Evolutionary conservation across 2,329 filamentous ascomycete genomes (phyloP).

Genomic region (Neobulgaria alba): DNA sequence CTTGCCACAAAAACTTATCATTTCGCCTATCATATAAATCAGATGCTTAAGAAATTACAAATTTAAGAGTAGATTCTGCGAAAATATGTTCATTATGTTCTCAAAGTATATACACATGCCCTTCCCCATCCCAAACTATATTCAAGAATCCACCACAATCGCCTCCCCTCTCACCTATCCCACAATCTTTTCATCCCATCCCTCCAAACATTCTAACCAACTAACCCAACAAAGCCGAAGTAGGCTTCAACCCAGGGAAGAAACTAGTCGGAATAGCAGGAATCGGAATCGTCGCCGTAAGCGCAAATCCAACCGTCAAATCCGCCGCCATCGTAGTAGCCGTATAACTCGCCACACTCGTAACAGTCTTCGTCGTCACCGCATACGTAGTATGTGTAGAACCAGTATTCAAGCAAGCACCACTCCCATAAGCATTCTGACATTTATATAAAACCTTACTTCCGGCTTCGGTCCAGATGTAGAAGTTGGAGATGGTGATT

Average conservation of each 20-base stretch:
- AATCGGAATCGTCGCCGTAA: slow-evolving; percentile 11
- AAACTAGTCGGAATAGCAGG: slow-evolving; percentile 14
- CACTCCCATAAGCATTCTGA: slow-evolving; percentile 40
- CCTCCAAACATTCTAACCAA: no score
- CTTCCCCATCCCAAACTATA: no score
- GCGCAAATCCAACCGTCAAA: slow-evolving; percentile 5
- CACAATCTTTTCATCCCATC: no score
- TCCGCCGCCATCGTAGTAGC: slow-evolving; percentile 9
- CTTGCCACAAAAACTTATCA: no score
- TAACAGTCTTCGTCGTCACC: slow-evolving; percentile 8
- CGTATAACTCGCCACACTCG: slow-evolving; percentile 4
- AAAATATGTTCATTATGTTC: no score
- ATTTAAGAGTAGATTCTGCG: no score
- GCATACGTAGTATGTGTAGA: slow-evolving; percentile 11
- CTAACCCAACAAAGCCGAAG: neutral
- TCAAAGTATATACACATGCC: no score
- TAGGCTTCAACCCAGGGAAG: slow-evolving; percentile 11
- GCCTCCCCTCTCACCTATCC: no score
- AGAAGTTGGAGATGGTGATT: slow-evolving; percentile 41
- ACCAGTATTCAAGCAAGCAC: slow-evolving; percentile 35
- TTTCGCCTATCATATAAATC: no score
- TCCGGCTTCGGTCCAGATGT: slow-evolving; percentile 44
- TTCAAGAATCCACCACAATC: no score
- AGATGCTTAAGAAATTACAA: no score
- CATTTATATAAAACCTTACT: slow-evolving; percentile 36